Evolutionary conservation across 2,329 filamentous ascomycete genomes (phyloP), one percentile per base, ranked within the genome.

Genomic region (Diaporthe amygdali): DNA sequence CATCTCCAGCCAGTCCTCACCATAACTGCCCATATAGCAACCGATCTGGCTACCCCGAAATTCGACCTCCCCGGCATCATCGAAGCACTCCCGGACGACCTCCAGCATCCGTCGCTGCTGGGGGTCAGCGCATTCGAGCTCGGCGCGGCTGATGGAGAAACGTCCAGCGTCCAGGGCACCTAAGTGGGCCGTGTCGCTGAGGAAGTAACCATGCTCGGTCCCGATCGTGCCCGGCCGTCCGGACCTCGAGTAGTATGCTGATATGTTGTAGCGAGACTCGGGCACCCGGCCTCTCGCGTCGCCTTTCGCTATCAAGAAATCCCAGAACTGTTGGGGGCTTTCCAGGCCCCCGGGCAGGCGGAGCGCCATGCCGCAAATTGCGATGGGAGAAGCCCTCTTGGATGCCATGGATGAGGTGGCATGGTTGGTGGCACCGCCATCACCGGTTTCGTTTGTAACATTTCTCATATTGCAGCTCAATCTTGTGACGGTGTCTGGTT

Each of bases 151-250:
- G 34, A 71, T 46, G 39, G 32, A 44, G 44, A 39, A 71, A 30
- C 66, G 66, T 14, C 34, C 44, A 2, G 59, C 47, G 51, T 71
- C 69, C 22, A 71, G 27, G 20, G 52, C 39, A 7, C 25, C 61
- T 2, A 55, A 61, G 37, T 71, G 25, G 10, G 69, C 59, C 30
- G 59, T 20, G 44, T 59, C 49, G n/a, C 39, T n/a, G 9, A 71
- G 37, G 30, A 71, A 71, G 32, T 71, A 51, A 15, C 59, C 69
- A 20, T 34, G 32, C 39, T 66, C 41, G 9, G 76, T 76, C 68
- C 80, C 81, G 12, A 77, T 74, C 2, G 79, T 76, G 68, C 78
- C 78, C 9, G 83, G 83, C 27, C 79, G 82, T 72, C 83, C 83
- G 9, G 51, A 41, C 37, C 22, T 15, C 17, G 49, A 39, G 25